Evolutionary conservation across 148 eudicot genomes (phyloP), one percentile per base, ranked within the genome.

Genomic region (Arctostaphylos glauca): DNA sequence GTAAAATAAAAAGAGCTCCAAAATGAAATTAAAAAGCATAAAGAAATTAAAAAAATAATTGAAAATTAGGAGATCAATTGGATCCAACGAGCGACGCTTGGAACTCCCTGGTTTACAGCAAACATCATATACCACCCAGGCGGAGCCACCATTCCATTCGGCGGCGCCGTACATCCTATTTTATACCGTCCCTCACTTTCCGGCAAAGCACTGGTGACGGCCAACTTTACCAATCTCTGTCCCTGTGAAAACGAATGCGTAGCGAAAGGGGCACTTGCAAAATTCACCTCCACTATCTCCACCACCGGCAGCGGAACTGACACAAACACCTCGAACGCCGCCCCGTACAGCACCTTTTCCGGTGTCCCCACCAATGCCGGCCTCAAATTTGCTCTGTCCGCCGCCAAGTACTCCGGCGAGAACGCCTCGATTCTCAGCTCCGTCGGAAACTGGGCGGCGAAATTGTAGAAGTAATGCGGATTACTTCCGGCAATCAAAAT

Each of bases 191-290:
- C 88, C 0, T 50, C 84, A 1, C 70, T 83, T 5, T 48, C 85
- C 19, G 90, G 89, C 43, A 85, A 16, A 0, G 93, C 87, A 2
- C 89, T 86, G n/a, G 80, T 84, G 23, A 85, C 89, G 0, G 31
- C 56, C 78, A 96, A 80, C 80, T 94, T 96, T 80, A 96, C 93
- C 78, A 96, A 70, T 86, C 98, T 84, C 86, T 94, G 98, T 56
- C 98, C 98, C 64, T 96, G 98, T 2, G 98, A 94, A 44, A 92
- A 96, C 4, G 98, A 96, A 79, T 96, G 98, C 0, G 98, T 96
- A 0, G 95, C 90, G 82, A 96, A 94, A 0, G 98, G 98, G 3
- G 98, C 97, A 77, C 85, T 95, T 23, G 86, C 98, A 7, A 94
- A 54, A 58, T 94, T 95, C 76, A 95, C 90, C 88, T 92, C 98